phyloP scores from a whole-genome alignment of 768 basidiomycete species.

The Leccinum pellstonianum region DNA sequence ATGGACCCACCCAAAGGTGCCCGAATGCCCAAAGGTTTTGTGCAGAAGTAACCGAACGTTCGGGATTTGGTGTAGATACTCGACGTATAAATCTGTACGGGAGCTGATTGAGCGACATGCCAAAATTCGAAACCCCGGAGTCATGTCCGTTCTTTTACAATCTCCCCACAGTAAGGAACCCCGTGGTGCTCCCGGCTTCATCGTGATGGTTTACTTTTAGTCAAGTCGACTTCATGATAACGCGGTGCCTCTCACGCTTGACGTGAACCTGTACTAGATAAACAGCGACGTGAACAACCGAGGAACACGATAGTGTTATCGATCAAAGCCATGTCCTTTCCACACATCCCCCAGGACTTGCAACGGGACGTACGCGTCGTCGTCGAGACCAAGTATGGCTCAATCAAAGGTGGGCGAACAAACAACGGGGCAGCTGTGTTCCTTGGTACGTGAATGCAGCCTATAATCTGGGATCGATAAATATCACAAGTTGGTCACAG shows the following conservation, averaged over 20 bases:
- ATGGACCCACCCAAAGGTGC: conserved; percentile 48
- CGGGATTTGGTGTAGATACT: conserved; percentile 8
- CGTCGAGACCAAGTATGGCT: conserved; percentile 55
- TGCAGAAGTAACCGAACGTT: conserved; percentile 4
- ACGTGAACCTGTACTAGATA: conserved; percentile 11
- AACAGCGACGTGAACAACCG: neutral
- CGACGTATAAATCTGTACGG: neutral
- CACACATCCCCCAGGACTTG: conserved; percentile 61
- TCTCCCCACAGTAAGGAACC: neutral
- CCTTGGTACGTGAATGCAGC: conserved; percentile 44
- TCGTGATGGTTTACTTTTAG: conserved; percentile 2
- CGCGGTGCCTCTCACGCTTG: conserved; percentile 8
- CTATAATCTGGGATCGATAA: neutral
- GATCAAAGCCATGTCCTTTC: neutral
- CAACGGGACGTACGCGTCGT: conserved; percentile 41
- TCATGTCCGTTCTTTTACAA: neutral
- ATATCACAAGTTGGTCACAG: conserved; percentile 33
- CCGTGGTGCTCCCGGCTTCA: neutral
- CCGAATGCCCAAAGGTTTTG: conserved; percentile 51
- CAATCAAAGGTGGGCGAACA: conserved; percentile 57
- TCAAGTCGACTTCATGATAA: conserved; percentile 1
- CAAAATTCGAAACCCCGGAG: conserved; percentile 3
- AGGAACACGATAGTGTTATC: neutral
- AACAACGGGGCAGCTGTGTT: conserved; percentile 62
- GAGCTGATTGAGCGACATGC: neutral